Percentiles rank a stretch among this genome's conserved stretches.
phyloP scores from a whole-genome alignment of 345 rosid genomes.

The Capsella bursapastoris region DNA sequence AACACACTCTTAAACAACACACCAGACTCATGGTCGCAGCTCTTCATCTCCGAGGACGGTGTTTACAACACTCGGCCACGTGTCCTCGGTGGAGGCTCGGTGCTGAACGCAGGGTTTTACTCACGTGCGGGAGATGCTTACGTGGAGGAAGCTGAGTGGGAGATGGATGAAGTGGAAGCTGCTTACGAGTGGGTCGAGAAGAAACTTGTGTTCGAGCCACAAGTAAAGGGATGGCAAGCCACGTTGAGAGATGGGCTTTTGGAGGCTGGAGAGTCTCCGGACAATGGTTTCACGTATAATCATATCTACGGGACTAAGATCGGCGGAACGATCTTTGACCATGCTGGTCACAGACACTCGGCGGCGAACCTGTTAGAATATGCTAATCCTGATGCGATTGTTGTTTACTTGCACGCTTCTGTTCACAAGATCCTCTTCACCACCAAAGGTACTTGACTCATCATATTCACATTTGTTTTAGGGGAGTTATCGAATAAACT shows the following conservation, averaged over 20 bases:
- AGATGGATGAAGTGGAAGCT: slow-evolving; percentile 43
- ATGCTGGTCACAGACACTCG: slow-evolving; percentile 61
- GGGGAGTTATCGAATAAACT: no score
- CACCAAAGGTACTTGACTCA: slow-evolving; percentile 37
- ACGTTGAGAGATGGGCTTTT: slow-evolving; percentile 65
- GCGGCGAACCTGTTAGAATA: slow-evolving; percentile 72
- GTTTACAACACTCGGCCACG: slow-evolving; percentile 66
- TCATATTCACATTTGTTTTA: neutral
- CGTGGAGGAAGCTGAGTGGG: slow-evolving; percentile 54
- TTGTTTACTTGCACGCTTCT: slow-evolving; percentile 60
- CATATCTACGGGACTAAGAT: slow-evolving; percentile 69
- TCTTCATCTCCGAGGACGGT: slow-evolving; percentile 67
- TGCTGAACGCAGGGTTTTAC: slow-evolving; percentile 74
- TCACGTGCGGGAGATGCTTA: slow-evolving; percentile 49
- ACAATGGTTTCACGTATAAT: slow-evolving; percentile 64
- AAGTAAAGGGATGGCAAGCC: slow-evolving; percentile 57
- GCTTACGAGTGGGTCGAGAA: slow-evolving; percentile 72
- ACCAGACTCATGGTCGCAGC: slow-evolving; percentile 55
- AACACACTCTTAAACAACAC: slow-evolving; percentile 43
- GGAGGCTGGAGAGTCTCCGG: slow-evolving; percentile 59
- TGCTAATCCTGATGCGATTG: slow-evolving; percentile 49
- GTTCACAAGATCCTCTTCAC: slow-evolving; percentile 57
- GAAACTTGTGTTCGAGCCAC: slow-evolving; percentile 58
- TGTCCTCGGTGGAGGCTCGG: slow-evolving; percentile 76
- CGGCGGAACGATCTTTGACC: slow-evolving; percentile 72